Evolutionary conservation across 345 rosid species (phyloP).

Genomic region (Gossypium turneri): DNA sequence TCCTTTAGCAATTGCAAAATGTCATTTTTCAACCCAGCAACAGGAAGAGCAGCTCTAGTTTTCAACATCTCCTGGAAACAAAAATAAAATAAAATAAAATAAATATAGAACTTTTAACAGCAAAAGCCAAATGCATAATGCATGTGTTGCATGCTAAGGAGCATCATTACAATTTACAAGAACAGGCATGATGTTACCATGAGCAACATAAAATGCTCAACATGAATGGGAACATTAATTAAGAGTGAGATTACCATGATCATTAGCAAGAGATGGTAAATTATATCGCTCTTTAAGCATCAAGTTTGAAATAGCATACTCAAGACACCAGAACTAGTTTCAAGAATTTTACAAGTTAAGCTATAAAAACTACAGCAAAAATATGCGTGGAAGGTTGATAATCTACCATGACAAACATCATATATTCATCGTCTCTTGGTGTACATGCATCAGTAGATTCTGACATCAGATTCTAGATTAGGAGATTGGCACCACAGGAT

Average conservation of each 20-base stretch:
- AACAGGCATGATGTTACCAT: conserved; percentile 1
- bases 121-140: not conserved
- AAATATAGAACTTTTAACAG: not conserved
- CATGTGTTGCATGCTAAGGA: not conserved
- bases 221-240: not conserved
- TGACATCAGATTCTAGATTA: conserved; percentile 2
- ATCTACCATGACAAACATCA: not conserved
- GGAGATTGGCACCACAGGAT: not conserved
- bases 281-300: not conserved
- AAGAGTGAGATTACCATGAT: not conserved
- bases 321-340: not conserved
- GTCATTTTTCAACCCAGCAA: conserved; percentile 58
- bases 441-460: not conserved
- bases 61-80: conserved; percentile 59
- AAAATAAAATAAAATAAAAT: not conserved
- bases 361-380: not conserved
- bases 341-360: not conserved
- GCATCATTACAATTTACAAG: not conserved
- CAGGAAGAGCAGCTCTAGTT: conserved; percentile 70
- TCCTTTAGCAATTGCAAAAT: conserved; percentile 68
- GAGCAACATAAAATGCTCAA: not conserved
- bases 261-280: not conserved
- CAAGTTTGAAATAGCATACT: not conserved
- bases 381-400: not conserved
- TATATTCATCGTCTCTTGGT: not conserved